Conservation (phyloP, 169 alveolate species). For the Pseudocohnilembus persalinus region DNA sequence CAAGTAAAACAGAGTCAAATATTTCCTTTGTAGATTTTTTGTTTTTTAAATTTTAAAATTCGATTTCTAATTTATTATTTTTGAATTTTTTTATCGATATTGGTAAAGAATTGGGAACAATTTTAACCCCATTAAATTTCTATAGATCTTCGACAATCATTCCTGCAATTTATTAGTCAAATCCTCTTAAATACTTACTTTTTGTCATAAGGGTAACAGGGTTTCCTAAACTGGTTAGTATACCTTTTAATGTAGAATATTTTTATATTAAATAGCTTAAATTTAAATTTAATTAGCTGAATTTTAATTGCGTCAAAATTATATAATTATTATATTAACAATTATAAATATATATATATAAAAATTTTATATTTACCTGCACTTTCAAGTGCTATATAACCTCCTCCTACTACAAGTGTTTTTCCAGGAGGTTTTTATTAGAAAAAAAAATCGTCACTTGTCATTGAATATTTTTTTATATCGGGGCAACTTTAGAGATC, state of each 20-base stretch:
- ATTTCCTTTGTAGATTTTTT: neutral
- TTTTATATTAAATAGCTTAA: constrained; percentile 12
- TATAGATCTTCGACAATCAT: neutral
- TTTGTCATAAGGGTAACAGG: constrained; percentile 22
- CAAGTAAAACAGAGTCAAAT: neutral
- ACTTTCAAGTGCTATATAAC: constrained; percentile 94
- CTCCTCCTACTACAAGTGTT: constrained; percentile 94
- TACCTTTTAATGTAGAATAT: neutral
- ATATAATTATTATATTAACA: constrained; percentile 66
- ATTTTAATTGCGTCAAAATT: constrained; percentile 63
- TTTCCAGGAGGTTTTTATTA: constrained; percentile 88
- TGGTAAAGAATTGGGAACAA: neutral
- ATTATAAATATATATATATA: constrained; percentile 89
- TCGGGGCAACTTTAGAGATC: constrained; percentile 76
- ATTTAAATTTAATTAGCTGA: neutral
- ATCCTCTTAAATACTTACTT: neutral
- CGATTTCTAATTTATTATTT: neutral
- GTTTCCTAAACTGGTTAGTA: constrained; percentile 20
- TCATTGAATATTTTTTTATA: constrained; percentile 72
- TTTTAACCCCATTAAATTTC: neutral
- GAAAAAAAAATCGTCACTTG: constrained; percentile 91
- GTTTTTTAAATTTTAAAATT: neutral
- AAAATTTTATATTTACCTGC: constrained; percentile 86
- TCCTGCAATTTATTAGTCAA: neutral
- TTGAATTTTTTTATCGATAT: neutral